Percentiles rank a stretch among this genome's conserved stretches.
These are phyloP conservation scores for Kwoniella pini DNA, from an alignment of 768 basidiomycete species.

Conservation along the genomic window DNA sequence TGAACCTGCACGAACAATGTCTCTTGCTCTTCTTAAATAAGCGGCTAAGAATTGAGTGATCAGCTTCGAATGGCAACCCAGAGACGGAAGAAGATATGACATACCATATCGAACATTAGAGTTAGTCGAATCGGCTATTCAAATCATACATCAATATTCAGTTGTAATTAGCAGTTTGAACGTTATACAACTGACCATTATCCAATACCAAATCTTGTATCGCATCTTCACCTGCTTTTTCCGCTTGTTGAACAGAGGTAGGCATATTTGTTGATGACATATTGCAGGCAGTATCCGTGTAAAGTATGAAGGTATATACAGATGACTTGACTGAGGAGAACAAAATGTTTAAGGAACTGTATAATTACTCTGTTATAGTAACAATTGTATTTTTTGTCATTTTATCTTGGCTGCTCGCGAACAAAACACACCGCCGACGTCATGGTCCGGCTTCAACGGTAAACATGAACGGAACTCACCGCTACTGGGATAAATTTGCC, in stretches of 20 bases:
- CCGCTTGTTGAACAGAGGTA: constrained; percentile 13
- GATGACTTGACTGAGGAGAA: neutral
- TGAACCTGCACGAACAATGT: constrained; percentile 49
- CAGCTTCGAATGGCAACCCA: too few relatives aligned
- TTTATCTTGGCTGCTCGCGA: neutral
- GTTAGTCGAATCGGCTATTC: constrained; percentile 52
- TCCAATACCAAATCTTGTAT: constrained; percentile 44
- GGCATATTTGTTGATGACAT: constrained; percentile 4
- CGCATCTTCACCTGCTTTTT: constrained; percentile 36
- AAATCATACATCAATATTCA: neutral
- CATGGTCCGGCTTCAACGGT: neutral
- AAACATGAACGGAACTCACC: neutral
- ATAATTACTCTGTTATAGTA: too few relatives aligned
- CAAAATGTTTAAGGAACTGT: neutral
- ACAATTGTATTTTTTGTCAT: too few relatives aligned
- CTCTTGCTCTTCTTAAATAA: constrained; percentile 51
- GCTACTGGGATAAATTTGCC: neutral
- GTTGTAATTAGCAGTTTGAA: neutral
- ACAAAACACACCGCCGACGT: neutral
- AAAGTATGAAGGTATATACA: too few relatives aligned
- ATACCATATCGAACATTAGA: constrained; percentile 52
- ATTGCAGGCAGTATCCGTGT: neutral
- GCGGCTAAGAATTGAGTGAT: constrained; percentile 46
- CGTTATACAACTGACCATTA: constrained; percentile 24
- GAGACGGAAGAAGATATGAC: too few relatives aligned